These are phyloP conservation scores for Dipsacomyces acuminosporus DNA, from an alignment of 371 early-diverging fungal genomes.

Conservation along the genomic window DNA sequence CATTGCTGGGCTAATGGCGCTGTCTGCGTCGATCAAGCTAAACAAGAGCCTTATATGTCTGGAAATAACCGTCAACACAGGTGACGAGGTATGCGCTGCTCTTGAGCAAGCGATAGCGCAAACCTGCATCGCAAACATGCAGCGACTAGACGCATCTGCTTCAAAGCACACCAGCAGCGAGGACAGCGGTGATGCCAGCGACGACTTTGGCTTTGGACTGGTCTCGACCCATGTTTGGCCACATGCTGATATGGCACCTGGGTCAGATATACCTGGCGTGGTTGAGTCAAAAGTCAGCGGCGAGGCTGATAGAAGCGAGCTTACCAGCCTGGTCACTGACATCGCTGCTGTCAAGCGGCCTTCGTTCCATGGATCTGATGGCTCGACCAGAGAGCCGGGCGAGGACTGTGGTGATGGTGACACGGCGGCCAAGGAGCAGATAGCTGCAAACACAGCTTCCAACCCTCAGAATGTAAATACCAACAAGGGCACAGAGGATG, in stretches of 20 bases:
- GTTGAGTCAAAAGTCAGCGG: constrained; percentile 24
- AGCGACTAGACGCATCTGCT: constrained; percentile 40
- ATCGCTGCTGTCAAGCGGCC: constrained; percentile 30
- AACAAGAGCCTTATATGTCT: constrained; percentile 65
- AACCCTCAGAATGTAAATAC: no score
- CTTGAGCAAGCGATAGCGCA: constrained; percentile 64
- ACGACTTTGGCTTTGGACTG: constrained; percentile 26
- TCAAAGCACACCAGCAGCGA: constrained; percentile 4
- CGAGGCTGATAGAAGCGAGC: constrained; percentile 25
- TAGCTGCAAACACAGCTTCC: background rate
- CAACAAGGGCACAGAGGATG: no score
- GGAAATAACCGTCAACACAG: constrained; percentile 66
- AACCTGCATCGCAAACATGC: constrained; percentile 64
- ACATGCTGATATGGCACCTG: constrained; percentile 25
- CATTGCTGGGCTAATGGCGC: constrained; percentile 70
- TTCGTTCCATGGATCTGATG: background rate
- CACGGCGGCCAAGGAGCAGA: background rate
- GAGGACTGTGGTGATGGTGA: background rate
- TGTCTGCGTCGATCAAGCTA: constrained; percentile 66
- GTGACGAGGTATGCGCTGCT: constrained; percentile 61
- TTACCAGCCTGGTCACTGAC: constrained; percentile 32
- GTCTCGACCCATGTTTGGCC: constrained; percentile 16
- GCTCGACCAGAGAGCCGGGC: background rate
- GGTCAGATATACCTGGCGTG: constrained; percentile 20
- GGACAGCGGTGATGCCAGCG: no score